Evolutionary conservation across 148 eudicot genomes (phyloP).

Genomic region (Persicaria tinctoria): DNA sequence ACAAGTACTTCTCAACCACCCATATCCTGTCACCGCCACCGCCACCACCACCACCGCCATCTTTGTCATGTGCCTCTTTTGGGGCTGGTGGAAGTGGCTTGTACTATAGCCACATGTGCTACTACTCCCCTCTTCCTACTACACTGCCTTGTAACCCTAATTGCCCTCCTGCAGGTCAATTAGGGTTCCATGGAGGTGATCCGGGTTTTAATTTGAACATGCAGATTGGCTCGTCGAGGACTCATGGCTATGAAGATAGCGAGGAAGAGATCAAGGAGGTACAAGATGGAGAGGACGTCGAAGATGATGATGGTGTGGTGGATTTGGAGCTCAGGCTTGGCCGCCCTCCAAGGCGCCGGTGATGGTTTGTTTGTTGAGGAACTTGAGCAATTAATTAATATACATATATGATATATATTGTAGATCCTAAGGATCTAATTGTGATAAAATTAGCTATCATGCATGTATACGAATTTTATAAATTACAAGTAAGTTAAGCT

Average conservation of each 20-base stretch:
- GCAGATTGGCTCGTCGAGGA: neutral
- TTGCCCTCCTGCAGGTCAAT: neutral
- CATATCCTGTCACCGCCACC: too few relatives aligned
- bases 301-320: neutral
- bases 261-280: neutral
- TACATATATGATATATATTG: neutral
- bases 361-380: neutral
- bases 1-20: neutral
- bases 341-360: neutral
- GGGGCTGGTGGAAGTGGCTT: neutral
- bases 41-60: neutral
- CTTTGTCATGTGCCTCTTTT: neutral
- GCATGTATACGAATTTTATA: neutral
- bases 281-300: neutral
- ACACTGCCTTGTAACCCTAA: neutral
- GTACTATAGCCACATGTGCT: neutral
- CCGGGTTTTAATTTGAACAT: neutral
- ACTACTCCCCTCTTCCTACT: neutral
- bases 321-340: constrained; percentile 16
- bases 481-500: too few relatives aligned
- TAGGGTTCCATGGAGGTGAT: constrained; percentile 1
- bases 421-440: neutral
- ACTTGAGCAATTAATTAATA: neutral
- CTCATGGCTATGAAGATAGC: neutral
- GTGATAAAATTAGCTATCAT: neutral